A percentile compares a stretch with the other conserved stretches of the same genome.
Evolutionary conservation across 306 rosid genomes (phyloP).

Genomic region (Quercus glauca): DNA sequence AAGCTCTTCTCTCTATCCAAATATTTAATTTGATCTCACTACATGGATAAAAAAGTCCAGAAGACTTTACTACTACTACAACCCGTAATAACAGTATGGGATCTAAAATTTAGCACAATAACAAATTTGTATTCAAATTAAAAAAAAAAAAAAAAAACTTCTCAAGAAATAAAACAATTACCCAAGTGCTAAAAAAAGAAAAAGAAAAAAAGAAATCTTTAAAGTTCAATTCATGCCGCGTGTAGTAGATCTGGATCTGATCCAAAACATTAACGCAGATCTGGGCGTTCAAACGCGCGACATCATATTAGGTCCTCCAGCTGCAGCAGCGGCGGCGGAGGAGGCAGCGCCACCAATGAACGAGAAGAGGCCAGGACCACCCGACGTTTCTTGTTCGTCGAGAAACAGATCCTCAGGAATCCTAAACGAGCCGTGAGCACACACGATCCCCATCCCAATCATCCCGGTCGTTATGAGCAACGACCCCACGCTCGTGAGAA

Average conservation of each 20-base stretch:
- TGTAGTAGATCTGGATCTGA: not conserved
- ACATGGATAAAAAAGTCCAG: too few relatives aligned
- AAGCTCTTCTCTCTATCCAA: too few relatives aligned
- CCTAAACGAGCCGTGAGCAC: conserved; percentile 40
- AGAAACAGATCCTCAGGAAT: conserved; percentile 47
- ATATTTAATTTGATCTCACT: too few relatives aligned
- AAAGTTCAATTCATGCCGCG: not conserved
- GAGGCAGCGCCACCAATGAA: conserved; percentile 19
- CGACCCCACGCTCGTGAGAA: conserved; percentile 37
- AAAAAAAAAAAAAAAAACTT: too few relatives aligned
- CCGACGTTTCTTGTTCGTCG: conserved; percentile 27
- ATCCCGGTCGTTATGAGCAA: conserved; percentile 29
- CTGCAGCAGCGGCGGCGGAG: not conserved
- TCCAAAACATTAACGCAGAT: not conserved
- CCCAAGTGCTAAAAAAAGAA: too few relatives aligned
- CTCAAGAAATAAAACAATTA: too few relatives aligned
- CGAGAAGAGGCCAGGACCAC: conserved; percentile 23
- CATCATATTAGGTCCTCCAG: not conserved
- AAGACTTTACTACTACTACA: too few relatives aligned
- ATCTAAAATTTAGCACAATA: too few relatives aligned
- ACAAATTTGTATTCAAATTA: too few relatives aligned
- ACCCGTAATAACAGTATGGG: too few relatives aligned
- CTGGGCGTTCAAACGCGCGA: conserved; percentile 13
- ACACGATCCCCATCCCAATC: conserved; percentile 24
- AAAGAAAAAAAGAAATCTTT: too few relatives aligned